A percentile compares a stretch with the other conserved stretches of the same genome.
Evolutionary conservation across 371 early-diverging fungal genomes (phyloP).

Genomic region (Mortierella sp.): DNA sequence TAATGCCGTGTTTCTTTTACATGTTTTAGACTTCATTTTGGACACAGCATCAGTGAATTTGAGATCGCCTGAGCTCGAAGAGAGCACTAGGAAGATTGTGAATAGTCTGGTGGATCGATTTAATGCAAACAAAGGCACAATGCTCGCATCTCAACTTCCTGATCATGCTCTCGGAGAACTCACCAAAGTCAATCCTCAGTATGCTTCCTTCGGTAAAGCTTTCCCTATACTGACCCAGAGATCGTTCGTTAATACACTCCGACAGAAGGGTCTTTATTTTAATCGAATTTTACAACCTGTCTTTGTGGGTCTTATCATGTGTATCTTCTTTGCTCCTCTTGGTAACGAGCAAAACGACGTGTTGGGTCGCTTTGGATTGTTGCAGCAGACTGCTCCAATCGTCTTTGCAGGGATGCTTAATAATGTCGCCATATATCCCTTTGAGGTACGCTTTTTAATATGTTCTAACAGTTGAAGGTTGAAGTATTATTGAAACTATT

Average conservation of each 20-base stretch:
- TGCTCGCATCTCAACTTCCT: conserved; percentile 38
- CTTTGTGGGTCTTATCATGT: conserved; percentile 33
- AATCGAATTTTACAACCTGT: conserved; percentile 37
- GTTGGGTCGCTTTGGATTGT: conserved; percentile 39
- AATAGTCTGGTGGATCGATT: conserved; percentile 34
- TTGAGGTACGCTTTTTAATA: conserved; percentile 31
- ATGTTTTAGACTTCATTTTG: conserved; percentile 40
- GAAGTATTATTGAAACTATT: not conserved
- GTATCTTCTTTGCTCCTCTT: conserved; percentile 45
- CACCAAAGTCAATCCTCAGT: conserved; percentile 39
- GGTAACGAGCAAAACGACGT: conserved; percentile 29
- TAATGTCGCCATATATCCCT: conserved; percentile 53
- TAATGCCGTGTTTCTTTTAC: not conserved
- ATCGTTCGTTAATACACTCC: conserved; percentile 47
- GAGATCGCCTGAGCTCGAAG: conserved; percentile 33
- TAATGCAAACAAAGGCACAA: conserved; percentile 27
- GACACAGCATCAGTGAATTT: conserved; percentile 51
- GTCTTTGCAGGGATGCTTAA: conserved; percentile 55
- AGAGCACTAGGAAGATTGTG: conserved; percentile 31
- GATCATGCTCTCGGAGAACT: conserved; percentile 21
- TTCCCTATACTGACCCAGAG: conserved; percentile 43
- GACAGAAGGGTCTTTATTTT: conserved; percentile 51
- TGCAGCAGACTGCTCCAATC: conserved; percentile 48
- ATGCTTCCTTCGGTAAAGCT: conserved; percentile 30
- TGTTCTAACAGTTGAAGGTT: not conserved